phyloP scores from a whole-genome alignment of 2,329 filamentous ascomycete species.

The Aspergillus sp. region DNA sequence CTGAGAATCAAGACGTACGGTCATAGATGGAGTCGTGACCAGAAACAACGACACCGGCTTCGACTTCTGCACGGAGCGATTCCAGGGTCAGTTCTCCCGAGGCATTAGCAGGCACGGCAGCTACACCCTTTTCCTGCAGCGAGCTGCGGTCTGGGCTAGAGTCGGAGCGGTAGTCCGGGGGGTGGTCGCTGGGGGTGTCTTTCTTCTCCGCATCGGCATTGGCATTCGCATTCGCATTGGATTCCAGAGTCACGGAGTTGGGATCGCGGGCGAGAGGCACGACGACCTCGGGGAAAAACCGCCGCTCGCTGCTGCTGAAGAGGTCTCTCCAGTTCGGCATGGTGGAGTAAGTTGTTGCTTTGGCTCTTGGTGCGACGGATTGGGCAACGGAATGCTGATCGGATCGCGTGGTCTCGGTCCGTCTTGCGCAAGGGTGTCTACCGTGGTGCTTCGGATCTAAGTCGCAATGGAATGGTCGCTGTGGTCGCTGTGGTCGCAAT shows the following conservation, averaged over 20 bases:
- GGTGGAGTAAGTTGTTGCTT: neutral
- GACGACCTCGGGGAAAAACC: slow-evolving; percentile 1
- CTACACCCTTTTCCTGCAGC: slow-evolving; percentile 19
- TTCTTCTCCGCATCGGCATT: too few species aligned
- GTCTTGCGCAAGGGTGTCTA: too few species aligned
- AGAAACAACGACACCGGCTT: slow-evolving; percentile 55
- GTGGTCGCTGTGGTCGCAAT: too few species aligned
- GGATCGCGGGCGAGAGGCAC: slow-evolving; percentile 1
- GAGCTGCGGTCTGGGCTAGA: neutral
- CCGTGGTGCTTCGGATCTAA: too few species aligned
- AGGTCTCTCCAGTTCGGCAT: slow-evolving; percentile 1
- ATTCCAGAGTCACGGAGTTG: neutral
- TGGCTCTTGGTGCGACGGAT: too few species aligned
- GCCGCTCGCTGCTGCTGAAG: neutral
- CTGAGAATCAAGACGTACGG: slow-evolving; percentile 53
- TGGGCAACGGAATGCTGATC: too few species aligned
- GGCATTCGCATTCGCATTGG: too few species aligned
- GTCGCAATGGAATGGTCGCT: too few species aligned
- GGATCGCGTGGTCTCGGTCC: too few species aligned
- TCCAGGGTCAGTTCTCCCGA: slow-evolving; percentile 60
- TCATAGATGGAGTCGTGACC: slow-evolving; percentile 70
- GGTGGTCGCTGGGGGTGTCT: too few species aligned
- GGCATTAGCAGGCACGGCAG: too few species aligned
- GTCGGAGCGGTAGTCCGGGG: neutral
- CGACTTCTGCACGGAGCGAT: slow-evolving; percentile 66